Evolutionary conservation across 1,284 basidiomycete species (phyloP), one percentile per base, ranked within the genome.

Genomic region (Cutaneotrichosporon mucoides): DNA sequence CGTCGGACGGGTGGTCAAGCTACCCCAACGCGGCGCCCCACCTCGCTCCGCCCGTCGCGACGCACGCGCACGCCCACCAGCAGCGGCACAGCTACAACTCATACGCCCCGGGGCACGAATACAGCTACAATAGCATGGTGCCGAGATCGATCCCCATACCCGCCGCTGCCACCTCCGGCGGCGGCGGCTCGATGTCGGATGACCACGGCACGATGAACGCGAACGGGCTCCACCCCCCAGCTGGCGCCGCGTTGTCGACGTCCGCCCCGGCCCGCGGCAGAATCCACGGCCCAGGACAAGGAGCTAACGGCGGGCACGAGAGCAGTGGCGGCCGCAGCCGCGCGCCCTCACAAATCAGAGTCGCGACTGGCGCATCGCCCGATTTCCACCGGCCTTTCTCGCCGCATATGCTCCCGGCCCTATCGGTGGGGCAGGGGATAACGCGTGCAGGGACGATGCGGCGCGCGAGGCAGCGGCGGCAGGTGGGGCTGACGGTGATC

Each of bases 321-420:
- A 4, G 12, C 2, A 40, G 38, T 3, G 24, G 24, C 24, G 24
- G 24, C 2, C 38, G 38, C 38, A 40, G 38, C 38, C 53, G 63
- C 49, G 56, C 57, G 0, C 60, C 60, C 2, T 37, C 33, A 15
- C 53, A 52, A 7, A 53, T 60, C 8, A 53, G 53, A 12, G 60
- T 57, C 38, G 12, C 50, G 33, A 48, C 49, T 6, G 60, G 59
- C 11, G 48, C 42, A 9, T 42, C 33, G 7, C 59, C 60, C 38
- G 66, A 71, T 53, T 73, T 73, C 49, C 73, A 71, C 55, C 61
- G 68, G 43, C 72, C 74, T 1, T 73, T 76, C 59, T 64, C 66
- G 12, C 61, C 2, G 63, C 60, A n/a, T n/a, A n/a, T n/a, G n/a
- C n/a, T n/a, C n/a, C n/a, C n/a, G n/a, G n/a, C n/a, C n/a, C n/a